Evolutionary conservation across 2,329 filamentous ascomycete genomes (phyloP).

Genomic region (Pseudocercospora cruenta): DNA sequence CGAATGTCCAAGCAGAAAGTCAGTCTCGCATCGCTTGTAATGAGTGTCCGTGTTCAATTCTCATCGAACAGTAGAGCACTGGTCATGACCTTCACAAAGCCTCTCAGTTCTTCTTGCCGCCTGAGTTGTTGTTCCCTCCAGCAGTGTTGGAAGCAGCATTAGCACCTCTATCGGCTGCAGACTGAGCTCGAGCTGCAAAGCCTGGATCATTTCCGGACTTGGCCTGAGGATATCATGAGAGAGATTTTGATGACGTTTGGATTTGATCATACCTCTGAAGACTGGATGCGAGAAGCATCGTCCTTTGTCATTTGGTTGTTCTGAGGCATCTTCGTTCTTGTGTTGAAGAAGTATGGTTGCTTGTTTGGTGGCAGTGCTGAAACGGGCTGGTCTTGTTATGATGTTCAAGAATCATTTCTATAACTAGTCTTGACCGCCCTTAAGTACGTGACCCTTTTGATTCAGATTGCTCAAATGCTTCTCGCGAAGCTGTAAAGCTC

Average conservation of each 20-base stretch:
- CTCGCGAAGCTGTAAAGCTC: neutral
- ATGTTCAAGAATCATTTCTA: neutral
- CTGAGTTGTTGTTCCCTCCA: constrained; percentile 9
- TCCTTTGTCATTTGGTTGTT: constrained; percentile 16
- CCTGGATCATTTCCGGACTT: constrained; percentile 23
- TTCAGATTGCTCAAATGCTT: neutral
- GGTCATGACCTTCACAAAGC: neutral
- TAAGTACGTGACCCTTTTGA: neutral
- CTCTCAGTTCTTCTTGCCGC: constrained; percentile 11
- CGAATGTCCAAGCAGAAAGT: neutral
- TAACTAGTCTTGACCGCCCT: neutral
- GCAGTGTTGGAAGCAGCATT: constrained; percentile 11
- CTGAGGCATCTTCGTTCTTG: constrained; percentile 2
- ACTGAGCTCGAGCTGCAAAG: constrained; percentile 25
- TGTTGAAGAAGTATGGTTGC: neutral
- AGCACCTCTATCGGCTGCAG: constrained; percentile 36
- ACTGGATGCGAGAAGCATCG: constrained; percentile 22
- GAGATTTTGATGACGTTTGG: neutral
- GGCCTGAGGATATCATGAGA: constrained; percentile 6
- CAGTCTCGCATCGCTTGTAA: neutral
- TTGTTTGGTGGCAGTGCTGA: neutral
- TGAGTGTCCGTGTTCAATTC: neutral
- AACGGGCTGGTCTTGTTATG: neutral
- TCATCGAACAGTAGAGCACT: neutral
- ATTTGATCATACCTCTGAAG: constrained; percentile 11